A percentile compares a stretch with the other conserved stretches of the same genome.
These are phyloP conservation scores for Rhodomyrtus tomentosa DNA, from an alignment of 345 rosid genomes.

Conservation along the genomic window DNA sequence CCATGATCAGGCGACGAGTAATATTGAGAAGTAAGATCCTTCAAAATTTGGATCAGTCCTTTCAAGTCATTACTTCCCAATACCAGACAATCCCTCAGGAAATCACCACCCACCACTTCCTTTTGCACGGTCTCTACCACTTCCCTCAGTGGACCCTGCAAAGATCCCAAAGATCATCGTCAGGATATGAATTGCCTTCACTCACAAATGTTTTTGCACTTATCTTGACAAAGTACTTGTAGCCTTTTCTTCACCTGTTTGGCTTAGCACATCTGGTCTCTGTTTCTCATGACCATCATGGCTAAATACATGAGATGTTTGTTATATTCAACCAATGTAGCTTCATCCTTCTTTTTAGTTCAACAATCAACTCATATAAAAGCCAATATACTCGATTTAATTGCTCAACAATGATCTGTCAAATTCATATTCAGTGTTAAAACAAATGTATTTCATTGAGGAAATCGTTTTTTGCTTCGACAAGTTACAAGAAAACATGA, in stretches of 20 bases:
- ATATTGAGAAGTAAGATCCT: slow-evolving; percentile 31
- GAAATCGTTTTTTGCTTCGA: not conserved
- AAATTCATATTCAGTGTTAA: not conserved
- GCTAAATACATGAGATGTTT: not conserved
- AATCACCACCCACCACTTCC: slow-evolving; percentile 57
- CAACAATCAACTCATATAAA: not conserved
- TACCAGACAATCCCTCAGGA: slow-evolving; percentile 66
- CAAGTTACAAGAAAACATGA: not conserved
- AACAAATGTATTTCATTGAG: not conserved
- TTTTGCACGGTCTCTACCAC: slow-evolving; percentile 39
- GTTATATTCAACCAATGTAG: not conserved
- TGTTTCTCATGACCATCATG: not conserved
- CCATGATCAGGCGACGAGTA: slow-evolving; percentile 12
- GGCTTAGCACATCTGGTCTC: not conserved
- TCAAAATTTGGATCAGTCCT: slow-evolving; percentile 47
- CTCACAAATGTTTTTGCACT: not conserved
- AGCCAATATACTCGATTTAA: not conserved
- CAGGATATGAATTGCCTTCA: not conserved
- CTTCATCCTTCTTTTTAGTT: not conserved
- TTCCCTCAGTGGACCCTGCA: slow-evolving; percentile 60
- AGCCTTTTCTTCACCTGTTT: not conserved
- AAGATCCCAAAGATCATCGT: not conserved
- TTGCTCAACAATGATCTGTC: not conserved
- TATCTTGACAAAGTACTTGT: not conserved
- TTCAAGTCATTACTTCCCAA: slow-evolving; percentile 52